phyloP scores from a whole-genome alignment of 106 monocot species.

The Dioscorea dumetorum region DNA sequence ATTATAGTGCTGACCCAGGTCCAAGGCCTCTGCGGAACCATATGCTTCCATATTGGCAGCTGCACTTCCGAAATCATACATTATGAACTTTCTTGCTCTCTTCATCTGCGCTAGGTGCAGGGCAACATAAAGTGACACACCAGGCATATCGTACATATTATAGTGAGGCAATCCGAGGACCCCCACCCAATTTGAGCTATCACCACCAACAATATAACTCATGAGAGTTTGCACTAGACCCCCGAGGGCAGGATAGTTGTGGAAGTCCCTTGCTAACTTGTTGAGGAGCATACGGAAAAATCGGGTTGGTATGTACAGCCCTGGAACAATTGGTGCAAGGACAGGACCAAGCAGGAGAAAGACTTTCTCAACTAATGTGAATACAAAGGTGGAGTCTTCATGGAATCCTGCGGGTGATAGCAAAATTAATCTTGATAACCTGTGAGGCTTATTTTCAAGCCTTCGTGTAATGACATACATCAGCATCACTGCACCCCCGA shows the following conservation, averaged over 20 bases:
- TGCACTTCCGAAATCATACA: conserved; percentile 86
- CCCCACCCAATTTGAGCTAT: conserved; percentile 93
- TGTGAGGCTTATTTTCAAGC: conserved; percentile 57
- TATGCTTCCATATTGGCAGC: conserved; percentile 77
- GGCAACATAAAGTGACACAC: conserved; percentile 74
- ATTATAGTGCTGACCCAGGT: conserved; percentile 62
- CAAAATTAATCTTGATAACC: conserved; percentile 70
- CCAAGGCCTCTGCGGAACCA: conserved; percentile 60
- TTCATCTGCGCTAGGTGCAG: conserved; percentile 93
- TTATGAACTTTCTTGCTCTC: conserved; percentile 57
- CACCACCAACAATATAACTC: conserved; percentile 90
- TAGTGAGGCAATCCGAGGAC: conserved; percentile 89
- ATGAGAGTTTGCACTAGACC: conserved; percentile 92
- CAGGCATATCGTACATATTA: conserved; percentile 98
- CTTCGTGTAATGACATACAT: conserved; percentile 76
- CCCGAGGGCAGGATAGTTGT: conserved; percentile 86
- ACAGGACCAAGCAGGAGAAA: conserved; percentile 66
- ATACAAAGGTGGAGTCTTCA: conserved; percentile 66
- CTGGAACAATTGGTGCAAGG: conserved; percentile 70
- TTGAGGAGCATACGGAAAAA: conserved; percentile 97
- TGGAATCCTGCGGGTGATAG: conserved; percentile 96
- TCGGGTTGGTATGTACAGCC: conserved; percentile 84
- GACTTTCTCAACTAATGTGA: conserved; percentile 46
- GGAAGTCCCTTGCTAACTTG: conserved; percentile 88
- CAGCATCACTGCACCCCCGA: conserved; percentile 90